A percentile compares a stretch with the other conserved stretches of the same genome.
phyloP scores from a whole-genome alignment of 2,329 filamentous ascomycete genomes.

The Phaeosphaeria sp. region DNA sequence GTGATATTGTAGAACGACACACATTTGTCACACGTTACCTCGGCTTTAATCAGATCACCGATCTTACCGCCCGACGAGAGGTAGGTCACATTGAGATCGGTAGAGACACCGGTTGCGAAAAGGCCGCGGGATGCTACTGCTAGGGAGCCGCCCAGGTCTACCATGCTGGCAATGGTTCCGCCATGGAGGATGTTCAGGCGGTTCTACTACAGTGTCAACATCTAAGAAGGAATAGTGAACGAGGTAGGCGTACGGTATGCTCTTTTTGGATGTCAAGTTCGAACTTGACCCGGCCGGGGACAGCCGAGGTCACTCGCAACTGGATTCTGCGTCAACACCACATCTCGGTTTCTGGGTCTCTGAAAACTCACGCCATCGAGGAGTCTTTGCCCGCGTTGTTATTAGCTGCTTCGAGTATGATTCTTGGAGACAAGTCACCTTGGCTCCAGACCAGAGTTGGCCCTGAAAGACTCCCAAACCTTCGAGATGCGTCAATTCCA shows the following conservation, averaged over 20 bases:
- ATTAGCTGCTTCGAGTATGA: conserved; percentile 1
- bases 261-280: conserved; percentile 77
- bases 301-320: conserved; percentile 71
- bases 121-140: conserved; percentile 71
- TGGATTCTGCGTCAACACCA: conserved; percentile 40
- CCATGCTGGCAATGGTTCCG: conserved; percentile 78
- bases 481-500: conserved; percentile 48
- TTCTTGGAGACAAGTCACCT: conserved; percentile 63
- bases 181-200: conserved; percentile 78
- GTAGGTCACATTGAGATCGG: conserved; percentile 72
- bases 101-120: conserved; percentile 71
- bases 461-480: conserved; percentile 87
- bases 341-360: neutral
- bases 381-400: conserved; percentile 35
- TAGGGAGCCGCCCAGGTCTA: conserved; percentile 70
- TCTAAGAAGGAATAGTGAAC: neutral
- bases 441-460: conserved; percentile 86
- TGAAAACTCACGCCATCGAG: conserved; percentile 48
- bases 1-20: conserved; percentile 14
- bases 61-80: conserved; percentile 68
- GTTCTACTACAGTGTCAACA: conserved; percentile 63
- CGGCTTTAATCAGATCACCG: conserved; percentile 65
- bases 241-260: conserved; percentile 67
- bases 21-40: conserved; percentile 72
- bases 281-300: conserved; percentile 74